Base-by-base conservation (phyloP, 2,329 filamentous ascomycete species). In the Colletotrichum somersetense region DNA sequence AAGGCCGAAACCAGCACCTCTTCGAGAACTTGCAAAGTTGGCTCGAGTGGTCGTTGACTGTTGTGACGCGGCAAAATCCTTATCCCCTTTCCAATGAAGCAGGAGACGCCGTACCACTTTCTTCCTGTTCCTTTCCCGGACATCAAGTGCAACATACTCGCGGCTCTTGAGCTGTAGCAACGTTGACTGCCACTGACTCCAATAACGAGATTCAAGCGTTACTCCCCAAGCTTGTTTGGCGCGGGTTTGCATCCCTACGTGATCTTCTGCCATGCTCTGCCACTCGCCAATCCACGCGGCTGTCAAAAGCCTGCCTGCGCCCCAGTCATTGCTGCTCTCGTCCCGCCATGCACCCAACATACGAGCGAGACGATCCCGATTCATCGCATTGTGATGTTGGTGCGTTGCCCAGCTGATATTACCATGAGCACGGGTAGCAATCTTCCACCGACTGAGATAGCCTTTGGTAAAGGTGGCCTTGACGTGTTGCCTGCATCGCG, bases 121-220 rank as follows among this genome's bases (percentile, higher is more conserved):
- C 42, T 73, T 74, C 20, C 58, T 57, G 52, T 74, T 74, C 33
- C 72, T 66, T 44, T 72, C 72, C 20, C 52, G 58, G 23, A 74
- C 73, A 48, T 74, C 72, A 23, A 53, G 57, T 16, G 72, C 72
- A 42, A 74, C 62, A 14, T 74, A 74, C 26, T 68, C 63, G 44
- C 72, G 65, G 35, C 71, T 70, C 38, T 74, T 73, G 11, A 74
- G 58, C 30, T 74, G 73, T n/a, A 74, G 67, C 8, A 71, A 55
- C 3, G 72, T 53, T 6, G 72, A 66, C n/a, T 67, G 72, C 73
- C 73, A 74, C 33, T 74, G 73, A 14, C 65, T 67, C 72, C 72
- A 74, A 8, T 72, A 62, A 16, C 65, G 68, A n/a, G 69, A 57
- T 44, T 72, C 72, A 14, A 72, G 55, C 12, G 23, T 58, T 14